Evolutionary conservation across 768 basidiomycete genomes (phyloP).

Genomic region (Lactarius sp.): DNA sequence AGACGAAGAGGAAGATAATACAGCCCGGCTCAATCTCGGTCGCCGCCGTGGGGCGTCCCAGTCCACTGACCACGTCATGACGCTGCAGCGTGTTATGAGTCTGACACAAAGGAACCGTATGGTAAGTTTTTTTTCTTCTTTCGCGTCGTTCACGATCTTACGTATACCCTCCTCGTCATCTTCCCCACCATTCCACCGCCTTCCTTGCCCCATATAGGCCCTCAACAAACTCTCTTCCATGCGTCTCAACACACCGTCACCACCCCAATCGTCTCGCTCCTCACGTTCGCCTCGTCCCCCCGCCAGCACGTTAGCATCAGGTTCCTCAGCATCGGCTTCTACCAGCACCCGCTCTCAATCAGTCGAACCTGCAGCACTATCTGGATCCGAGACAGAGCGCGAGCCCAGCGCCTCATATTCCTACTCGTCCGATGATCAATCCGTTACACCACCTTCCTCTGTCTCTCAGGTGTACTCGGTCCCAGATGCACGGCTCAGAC

Average conservation of each 20-base stretch:
- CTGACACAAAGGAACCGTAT: constrained; percentile 68
- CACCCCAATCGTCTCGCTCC: constrained; percentile 35
- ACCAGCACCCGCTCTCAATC: constrained; percentile 34
- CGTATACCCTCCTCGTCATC: not conserved
- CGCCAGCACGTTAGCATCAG: constrained; percentile 29
- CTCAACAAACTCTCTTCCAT: constrained; percentile 52
- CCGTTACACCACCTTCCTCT: constrained; percentile 37
- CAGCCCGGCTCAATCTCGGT: constrained; percentile 42
- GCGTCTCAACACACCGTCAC: constrained; percentile 55
- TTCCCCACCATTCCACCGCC: not conserved
- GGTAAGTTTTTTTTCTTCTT: constrained; percentile 42
- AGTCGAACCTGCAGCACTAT: constrained; percentile 33
- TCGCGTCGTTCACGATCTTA: not conserved
- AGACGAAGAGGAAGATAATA: constrained; percentile 57
- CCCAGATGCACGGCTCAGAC: constrained; percentile 37
- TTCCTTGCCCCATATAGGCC: constrained; percentile 12
- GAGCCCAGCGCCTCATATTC: constrained; percentile 39
- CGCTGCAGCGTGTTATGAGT: constrained; percentile 64
- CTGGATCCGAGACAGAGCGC: constrained; percentile 81
- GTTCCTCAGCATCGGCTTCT: constrained; percentile 31
- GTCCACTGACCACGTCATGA: constrained; percentile 48
- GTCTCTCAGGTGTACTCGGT: constrained; percentile 23
- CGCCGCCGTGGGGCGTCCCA: constrained; percentile 32
- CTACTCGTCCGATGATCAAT: constrained; percentile 38
- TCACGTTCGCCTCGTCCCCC: constrained; percentile 31